Conservation (phyloP, 371 early-diverging fungal species). For the Blakeslea trispora region DNA sequence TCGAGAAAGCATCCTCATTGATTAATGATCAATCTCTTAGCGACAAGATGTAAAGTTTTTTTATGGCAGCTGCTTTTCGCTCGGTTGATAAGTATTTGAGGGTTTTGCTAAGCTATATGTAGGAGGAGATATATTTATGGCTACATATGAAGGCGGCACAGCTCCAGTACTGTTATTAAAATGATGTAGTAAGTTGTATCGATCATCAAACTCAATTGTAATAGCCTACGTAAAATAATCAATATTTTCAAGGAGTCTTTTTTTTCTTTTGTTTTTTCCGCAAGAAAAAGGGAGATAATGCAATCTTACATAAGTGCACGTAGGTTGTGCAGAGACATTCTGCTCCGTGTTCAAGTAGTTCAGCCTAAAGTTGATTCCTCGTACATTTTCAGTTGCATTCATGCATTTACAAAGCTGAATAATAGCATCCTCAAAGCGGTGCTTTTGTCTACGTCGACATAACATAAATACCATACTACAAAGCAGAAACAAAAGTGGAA, state of each 20-base stretch:
- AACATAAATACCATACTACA: constrained; percentile 23
- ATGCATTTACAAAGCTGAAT: constrained; percentile 43
- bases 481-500: constrained; percentile 30
- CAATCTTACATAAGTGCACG: constrained; percentile 36
- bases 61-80: constrained; percentile 22
- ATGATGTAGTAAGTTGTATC: constrained; percentile 44
- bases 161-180: constrained; percentile 18
- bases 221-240: constrained; percentile 29
- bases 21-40: too few relatives aligned
- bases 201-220: constrained; percentile 45
- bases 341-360: constrained; percentile 33
- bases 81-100: constrained; percentile 27
- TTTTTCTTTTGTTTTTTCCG: constrained; percentile 1
- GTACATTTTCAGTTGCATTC: constrained; percentile 54
- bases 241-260: neutral
- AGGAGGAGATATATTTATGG: constrained; percentile 15
- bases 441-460: constrained; percentile 31
- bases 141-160: constrained; percentile 29
- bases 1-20: too few relatives aligned
- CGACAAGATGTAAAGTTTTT: too few relatives aligned
- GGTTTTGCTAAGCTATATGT: constrained; percentile 20
- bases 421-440: constrained; percentile 38
- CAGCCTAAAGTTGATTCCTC: constrained; percentile 46
- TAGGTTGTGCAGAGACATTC: constrained; percentile 16
- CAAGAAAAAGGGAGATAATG: constrained; percentile 3